These are phyloP conservation scores for Schwanniomyces vanrijiae DNA, from an alignment of 805 yeast genomes.

Conservation along the genomic window DNA sequence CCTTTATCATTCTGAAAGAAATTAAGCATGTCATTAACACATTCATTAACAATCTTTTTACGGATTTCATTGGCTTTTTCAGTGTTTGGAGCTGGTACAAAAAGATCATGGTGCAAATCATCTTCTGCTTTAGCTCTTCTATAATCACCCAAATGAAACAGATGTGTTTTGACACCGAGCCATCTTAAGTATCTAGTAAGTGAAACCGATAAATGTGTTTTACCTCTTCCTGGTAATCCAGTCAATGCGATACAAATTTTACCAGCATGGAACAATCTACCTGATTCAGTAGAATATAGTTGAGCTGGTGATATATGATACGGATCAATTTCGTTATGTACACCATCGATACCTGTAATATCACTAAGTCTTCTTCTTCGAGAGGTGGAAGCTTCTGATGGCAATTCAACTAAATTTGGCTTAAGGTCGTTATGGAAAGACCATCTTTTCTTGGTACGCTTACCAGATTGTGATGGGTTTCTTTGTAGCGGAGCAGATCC, in stretches of 20 bases:
- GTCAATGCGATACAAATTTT: constrained; percentile 83
- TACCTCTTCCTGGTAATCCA: constrained; percentile 95
- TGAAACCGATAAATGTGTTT: constrained; percentile 89
- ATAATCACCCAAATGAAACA: constrained; percentile 91
- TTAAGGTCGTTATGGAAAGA: constrained; percentile 38
- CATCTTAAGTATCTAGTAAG: constrained; percentile 90
- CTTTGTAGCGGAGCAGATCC: constrained; percentile 33
- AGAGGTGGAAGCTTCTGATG: constrained; percentile 23
- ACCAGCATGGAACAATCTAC: constrained; percentile 94
- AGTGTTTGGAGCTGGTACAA: constrained; percentile 50
- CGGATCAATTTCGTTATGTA: constrained; percentile 62
- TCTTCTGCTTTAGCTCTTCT: constrained; percentile 57
- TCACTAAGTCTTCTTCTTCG: constrained; percentile 40
- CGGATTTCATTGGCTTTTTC: constrained; percentile 52
- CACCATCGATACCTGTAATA: constrained; percentile 49
- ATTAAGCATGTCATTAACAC: constrained; percentile 64
- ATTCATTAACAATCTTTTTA: constrained; percentile 56
- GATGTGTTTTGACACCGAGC: constrained; percentile 92
- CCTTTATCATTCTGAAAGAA: constrained; percentile 79
- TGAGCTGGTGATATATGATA: constrained; percentile 87
- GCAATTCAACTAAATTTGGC: constrained; percentile 38
- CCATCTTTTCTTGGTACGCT: constrained; percentile 43
- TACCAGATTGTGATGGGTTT: constrained; percentile 25
- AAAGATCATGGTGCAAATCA: constrained; percentile 63
- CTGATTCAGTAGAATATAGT: constrained; percentile 87